phyloP scores from a whole-genome alignment of 2,329 filamentous ascomycete species.

The Scorias spongiosa region DNA sequence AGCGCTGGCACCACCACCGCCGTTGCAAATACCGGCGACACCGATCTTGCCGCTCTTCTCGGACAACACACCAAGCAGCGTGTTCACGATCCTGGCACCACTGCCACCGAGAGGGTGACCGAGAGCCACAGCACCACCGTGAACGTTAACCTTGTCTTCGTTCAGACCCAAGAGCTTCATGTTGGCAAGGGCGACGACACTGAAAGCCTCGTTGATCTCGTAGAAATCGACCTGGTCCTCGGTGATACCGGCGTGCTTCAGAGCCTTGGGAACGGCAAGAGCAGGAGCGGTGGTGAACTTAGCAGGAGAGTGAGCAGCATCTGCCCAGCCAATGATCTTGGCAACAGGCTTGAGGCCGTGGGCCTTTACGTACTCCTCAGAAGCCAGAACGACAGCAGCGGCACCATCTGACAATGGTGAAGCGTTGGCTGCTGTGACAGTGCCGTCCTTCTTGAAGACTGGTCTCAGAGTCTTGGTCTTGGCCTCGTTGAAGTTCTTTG shows the following conservation, averaged over 20 bases:
- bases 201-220: constrained; percentile 99
- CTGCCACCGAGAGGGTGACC: constrained; percentile 90
- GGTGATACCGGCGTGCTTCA: constrained; percentile 80
- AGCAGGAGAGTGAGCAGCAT: constrained; percentile 78
- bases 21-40: constrained; percentile 92
- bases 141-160: constrained; percentile 83
- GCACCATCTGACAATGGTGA: constrained; percentile 93
- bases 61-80: constrained; percentile 72
- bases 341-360: constrained; percentile 81
- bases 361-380: constrained; percentile 85
- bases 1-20: constrained; percentile 86
- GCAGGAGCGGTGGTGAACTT: constrained; percentile 93
- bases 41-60: constrained; percentile 91
- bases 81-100: constrained; percentile 84
- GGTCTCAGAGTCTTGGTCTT: constrained; percentile 45
- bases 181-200: constrained; percentile 89
- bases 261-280: constrained; percentile 89
- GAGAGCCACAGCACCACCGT: constrained; percentile 87
- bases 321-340: constrained; percentile 95
- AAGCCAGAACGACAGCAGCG: constrained; percentile 81
- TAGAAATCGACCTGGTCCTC: constrained; percentile 74
- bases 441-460: constrained; percentile 69
- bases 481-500: constrained; percentile 60
- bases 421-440: constrained; percentile 90
- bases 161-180: constrained; percentile 73